These are phyloP conservation scores for Phytophthora citrophthora DNA, from an alignment of 352 stramenopile species.

Conservation along the genomic window DNA sequence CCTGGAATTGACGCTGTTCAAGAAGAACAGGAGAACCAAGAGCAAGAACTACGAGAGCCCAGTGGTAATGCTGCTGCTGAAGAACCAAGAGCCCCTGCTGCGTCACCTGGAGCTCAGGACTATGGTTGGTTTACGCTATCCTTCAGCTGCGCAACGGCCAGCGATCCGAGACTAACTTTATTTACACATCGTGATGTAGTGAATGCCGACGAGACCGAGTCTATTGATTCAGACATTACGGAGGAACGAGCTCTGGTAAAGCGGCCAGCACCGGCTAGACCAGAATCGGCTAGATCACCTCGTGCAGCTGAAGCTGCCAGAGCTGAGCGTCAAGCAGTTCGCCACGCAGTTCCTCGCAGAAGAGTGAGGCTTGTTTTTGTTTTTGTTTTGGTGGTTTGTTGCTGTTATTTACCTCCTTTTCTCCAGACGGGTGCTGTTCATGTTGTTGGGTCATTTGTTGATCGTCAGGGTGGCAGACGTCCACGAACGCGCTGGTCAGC, in stretches of 20 bases:
- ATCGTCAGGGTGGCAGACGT: neutral
- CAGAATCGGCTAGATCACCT: conserved; percentile 14
- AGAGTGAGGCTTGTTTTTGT: conserved; percentile 8
- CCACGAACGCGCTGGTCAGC: conserved; percentile 56
- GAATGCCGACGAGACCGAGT: conserved; percentile 20
- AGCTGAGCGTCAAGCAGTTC: conserved; percentile 15
- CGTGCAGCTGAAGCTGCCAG: conserved; percentile 20
- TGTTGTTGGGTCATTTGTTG: too few relatives aligned
- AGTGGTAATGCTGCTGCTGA: conserved; percentile 12
- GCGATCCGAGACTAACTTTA: neutral
- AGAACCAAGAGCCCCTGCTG: neutral
- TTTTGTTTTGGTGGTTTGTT: neutral
- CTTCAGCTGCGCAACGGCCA: conserved; percentile 2
- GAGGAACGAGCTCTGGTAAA: conserved; percentile 12
- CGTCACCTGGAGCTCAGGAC: conserved; percentile 15
- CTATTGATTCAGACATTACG: conserved; percentile 22
- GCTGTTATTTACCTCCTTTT: too few relatives aligned
- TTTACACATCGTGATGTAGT: conserved; percentile 7
- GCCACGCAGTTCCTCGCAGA: conserved; percentile 4
- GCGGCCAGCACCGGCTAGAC: conserved; percentile 13
- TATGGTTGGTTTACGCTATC: conserved; percentile 39
- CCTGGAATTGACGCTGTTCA: conserved; percentile 1
- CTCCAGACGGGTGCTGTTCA: too few relatives aligned
- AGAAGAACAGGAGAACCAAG: neutral
- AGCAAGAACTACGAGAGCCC: conserved; percentile 10